Evolutionary conservation across 768 basidiomycete species (phyloP).

Genomic region (Mycena vitilis): DNA sequence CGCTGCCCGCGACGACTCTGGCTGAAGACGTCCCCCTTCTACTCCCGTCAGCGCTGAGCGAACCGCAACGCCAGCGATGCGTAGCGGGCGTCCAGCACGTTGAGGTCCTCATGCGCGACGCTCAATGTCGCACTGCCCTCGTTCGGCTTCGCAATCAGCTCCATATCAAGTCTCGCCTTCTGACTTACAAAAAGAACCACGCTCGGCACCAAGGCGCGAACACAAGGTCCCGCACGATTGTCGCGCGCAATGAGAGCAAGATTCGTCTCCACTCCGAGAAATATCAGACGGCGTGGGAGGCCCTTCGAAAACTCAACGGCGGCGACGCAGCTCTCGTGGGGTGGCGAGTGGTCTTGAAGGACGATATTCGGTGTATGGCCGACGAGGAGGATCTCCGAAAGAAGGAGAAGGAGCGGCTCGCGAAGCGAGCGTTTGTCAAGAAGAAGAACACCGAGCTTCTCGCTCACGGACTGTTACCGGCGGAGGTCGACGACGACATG

Average conservation of each 20-base stretch:
- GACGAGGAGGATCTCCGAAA: slow-evolving; percentile 14
- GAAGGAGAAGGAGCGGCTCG: neutral
- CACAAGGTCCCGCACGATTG: too few relatives aligned
- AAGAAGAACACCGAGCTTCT: neutral
- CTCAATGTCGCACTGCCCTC: slow-evolving; percentile 24
- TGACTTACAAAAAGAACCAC: too few relatives aligned
- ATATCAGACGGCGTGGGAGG: too few relatives aligned
- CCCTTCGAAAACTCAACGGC: neutral
- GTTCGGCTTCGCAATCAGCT: slow-evolving; percentile 23
- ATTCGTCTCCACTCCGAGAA: too few relatives aligned
- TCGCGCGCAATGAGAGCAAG: too few relatives aligned
- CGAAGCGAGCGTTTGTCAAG: neutral
- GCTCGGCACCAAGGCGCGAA: too few relatives aligned
- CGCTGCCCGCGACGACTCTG: neutral
- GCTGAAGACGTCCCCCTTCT: too few relatives aligned
- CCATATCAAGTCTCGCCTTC: too few relatives aligned
- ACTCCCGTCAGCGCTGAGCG: slow-evolving; percentile 9
- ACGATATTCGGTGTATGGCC: slow-evolving; percentile 17
- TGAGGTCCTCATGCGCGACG: slow-evolving; percentile 22
- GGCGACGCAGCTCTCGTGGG: neutral
- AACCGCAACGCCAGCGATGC: neutral
- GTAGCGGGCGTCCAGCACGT: neutral
- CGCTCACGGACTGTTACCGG: too few relatives aligned
- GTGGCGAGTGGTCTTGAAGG: neutral
- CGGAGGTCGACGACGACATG: neutral